phyloP scores from a whole-genome alignment of 352 stramenopile genomes.

The Pythium sp. region DNA sequence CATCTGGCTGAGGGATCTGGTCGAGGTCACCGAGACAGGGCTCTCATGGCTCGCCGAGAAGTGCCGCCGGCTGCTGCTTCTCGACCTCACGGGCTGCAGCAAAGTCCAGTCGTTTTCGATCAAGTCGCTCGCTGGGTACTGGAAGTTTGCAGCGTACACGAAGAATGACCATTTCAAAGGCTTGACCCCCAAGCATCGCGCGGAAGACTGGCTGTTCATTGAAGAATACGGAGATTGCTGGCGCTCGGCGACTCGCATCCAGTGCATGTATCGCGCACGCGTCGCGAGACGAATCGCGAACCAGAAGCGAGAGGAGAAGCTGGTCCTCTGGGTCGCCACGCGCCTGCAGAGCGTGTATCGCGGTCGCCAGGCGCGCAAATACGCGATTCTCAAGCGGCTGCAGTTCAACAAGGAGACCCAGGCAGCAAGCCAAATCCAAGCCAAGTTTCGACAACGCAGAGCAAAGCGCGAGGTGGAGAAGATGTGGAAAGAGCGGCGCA shows the following conservation, averaged over 20 bases:
- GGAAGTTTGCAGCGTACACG: constrained; percentile 54
- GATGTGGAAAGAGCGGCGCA: constrained; percentile 17
- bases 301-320: constrained; percentile 44
- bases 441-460: constrained; percentile 37
- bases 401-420: constrained; percentile 51
- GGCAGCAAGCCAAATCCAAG: constrained; percentile 61
- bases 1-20: constrained; percentile 66
- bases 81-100: constrained; percentile 61
- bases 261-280: constrained; percentile 61
- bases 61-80: constrained; percentile 51
- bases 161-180: constrained; percentile 65
- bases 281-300: constrained; percentile 39
- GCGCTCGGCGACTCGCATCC: constrained; percentile 59
- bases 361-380: constrained; percentile 51
- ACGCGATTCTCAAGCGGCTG: constrained; percentile 37
- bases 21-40: constrained; percentile 65
- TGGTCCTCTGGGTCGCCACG: constrained; percentile 52
- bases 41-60: constrained; percentile 86
- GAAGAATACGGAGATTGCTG: constrained; percentile 83
- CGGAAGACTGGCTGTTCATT: constrained; percentile 78
- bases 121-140: constrained; percentile 48
- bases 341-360: constrained; percentile 65
- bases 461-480: constrained; percentile 13
- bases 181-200: constrained; percentile 68
- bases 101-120: constrained; percentile 50